Conservation (phyloP, 2,329 filamentous ascomycete species). For the Claviceps sp. region DNA sequence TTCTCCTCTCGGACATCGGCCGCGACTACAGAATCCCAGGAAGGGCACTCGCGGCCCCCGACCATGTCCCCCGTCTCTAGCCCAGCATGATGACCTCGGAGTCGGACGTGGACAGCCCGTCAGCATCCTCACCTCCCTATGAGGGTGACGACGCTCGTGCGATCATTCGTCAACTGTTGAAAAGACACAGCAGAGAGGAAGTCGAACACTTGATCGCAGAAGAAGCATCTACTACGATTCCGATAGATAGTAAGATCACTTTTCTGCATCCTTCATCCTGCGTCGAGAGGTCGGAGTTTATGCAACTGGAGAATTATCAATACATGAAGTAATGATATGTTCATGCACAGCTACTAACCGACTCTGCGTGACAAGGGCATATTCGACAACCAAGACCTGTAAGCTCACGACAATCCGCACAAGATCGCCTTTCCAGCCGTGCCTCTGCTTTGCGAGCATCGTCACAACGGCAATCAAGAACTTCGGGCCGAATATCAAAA, state of each 20-base stretch:
- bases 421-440: neutral
- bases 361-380: neutral
- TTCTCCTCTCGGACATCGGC: neutral
- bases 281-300: neutral
- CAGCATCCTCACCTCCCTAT: slow-evolving; percentile 2
- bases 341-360: neutral
- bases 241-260: neutral
- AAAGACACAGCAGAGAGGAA: slow-evolving; percentile 6
- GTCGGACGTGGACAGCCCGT: slow-evolving; percentile 7
- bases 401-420: neutral
- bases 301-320: too few species aligned
- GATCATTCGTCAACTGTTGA: slow-evolving; percentile 6
- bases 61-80: slow-evolving; percentile 9
- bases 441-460: neutral
- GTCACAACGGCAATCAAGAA: neutral
- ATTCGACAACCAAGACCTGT: neutral
- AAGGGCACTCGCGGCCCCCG: neutral
- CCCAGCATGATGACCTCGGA: slow-evolving; percentile 9
- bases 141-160: slow-evolving; percentile 4
- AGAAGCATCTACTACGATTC: slow-evolving; percentile 3
- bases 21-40: neutral
- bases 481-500: neutral
- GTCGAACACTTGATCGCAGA: slow-evolving; percentile 8
- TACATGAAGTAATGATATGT: too few species aligned
- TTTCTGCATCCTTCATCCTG: too few species aligned